Evolutionary conservation across 163 green algal genomes (phyloP), one percentile per base, ranked within the genome.

Genomic region (Scenedesmus sp.): DNA sequence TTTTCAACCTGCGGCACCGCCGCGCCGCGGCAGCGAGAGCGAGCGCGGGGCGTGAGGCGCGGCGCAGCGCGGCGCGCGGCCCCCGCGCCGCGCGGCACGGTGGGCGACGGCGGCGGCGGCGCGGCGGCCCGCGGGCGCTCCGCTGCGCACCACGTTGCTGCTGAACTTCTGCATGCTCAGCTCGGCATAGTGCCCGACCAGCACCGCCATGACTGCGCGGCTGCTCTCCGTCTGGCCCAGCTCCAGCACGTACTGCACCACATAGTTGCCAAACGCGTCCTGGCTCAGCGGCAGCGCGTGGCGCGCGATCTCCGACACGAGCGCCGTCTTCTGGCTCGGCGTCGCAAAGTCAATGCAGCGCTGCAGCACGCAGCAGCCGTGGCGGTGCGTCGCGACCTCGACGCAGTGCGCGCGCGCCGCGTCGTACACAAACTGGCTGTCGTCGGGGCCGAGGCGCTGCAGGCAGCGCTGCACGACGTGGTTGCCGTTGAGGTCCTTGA

Each of bases 281-380:
- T 96, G 92, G 78, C 84, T 93, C 1, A 99, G 91, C 48, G 89
- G 80, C 57, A 98, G 89, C 14, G 94, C 92, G 78, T 98, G 83
- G 31, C 78, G 60, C 0, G 95, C 92, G 39, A 99, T 93, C 78
- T 94, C 82, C 26, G 85, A 83, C 13, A 98, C 91, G 31, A 99
- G 85, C 54, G 80, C 83, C 11, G 86, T 78, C 83, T 91, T 92
- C 87, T 98, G 94, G 42, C 80, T 51, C 3, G 90, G 86, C 7
- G 90, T 94, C 14, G 96, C 96, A 84, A 95, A 96, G 86, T 99
- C 96, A 69, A 99, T 95, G 90, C 96, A 99, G 81, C 96, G 93
- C 91, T 99, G 96, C 87, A 99, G 86, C 75, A 99, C 96, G 88
- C 96, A 99, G 90, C 96, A 99, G 65, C 96, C 96, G 85, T 99